These are phyloP conservation scores for Silene conica DNA, from an alignment of 148 eudicot genomes.

Conservation along the genomic window DNA sequence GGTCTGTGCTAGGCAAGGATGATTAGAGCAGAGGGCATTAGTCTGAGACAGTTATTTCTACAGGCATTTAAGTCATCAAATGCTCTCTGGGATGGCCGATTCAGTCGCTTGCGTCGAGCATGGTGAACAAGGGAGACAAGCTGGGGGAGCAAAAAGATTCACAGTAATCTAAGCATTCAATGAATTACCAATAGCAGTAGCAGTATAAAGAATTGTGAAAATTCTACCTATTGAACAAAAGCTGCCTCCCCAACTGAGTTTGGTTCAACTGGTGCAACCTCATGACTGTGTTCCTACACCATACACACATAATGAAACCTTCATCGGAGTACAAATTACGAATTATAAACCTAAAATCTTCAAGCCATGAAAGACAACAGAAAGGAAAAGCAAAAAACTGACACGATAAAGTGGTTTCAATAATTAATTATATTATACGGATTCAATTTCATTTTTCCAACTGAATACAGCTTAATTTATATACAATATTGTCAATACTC, in stretches of 20 bases:
- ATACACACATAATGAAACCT: neutral
- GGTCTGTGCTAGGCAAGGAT: neutral
- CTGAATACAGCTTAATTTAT: too few species aligned
- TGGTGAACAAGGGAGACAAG: neutral
- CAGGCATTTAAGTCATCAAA: neutral
- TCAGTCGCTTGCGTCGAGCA: neutral
- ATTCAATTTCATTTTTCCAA: too few species aligned
- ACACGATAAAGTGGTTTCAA: too few species aligned
- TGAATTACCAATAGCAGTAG: neutral
- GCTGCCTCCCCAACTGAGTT: conserved; percentile 26
- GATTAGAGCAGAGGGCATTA: neutral
- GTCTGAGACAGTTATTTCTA: neutral
- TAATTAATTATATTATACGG: too few species aligned
- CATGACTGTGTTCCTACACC: conserved; percentile 30
- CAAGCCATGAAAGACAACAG: neutral
- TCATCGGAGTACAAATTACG: neutral
- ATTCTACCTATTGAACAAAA: conserved; percentile 26
- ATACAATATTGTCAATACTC: too few species aligned
- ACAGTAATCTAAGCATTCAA: neutral
- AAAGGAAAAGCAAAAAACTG: neutral
- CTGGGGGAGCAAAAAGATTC: neutral
- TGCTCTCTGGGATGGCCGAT: neutral
- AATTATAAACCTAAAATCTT: conserved; percentile 1
- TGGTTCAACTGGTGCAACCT: conserved; percentile 21
- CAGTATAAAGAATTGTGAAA: neutral